Evolutionary conservation across 164 flowering plant species (phyloP), one percentile per base, ranked within the genome.

Genomic region (Chimonanthus salicifolius): DNA sequence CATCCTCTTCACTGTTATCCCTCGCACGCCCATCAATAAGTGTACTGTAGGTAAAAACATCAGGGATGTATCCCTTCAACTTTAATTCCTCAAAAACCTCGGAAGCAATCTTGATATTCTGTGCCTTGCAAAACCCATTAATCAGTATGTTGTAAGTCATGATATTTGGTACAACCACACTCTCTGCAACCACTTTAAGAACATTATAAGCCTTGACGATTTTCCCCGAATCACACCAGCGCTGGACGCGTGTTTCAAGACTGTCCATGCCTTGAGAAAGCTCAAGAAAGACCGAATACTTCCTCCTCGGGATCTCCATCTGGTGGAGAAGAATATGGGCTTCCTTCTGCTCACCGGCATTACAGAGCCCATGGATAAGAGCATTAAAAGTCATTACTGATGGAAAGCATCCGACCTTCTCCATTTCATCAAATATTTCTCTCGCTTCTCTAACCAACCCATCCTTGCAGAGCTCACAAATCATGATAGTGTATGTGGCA

Each of bases 351-450:
- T 87, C 58, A 5, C 88, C 82, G 63, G 82, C 84, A 74, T 87
- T 89, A 71, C 93, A 92, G 48, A 92, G 89, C 58, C 99, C 97
- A 78, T 89, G 71, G 64, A 94, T 90, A 10, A 91, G 90, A 75
- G 93, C 79, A 81, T 91, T 92, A 79, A 87, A 94, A 47, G 97
- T 88, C 79, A 80, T 83, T 64, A 85, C 88, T 72, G 96, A 84
- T 63, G 95, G 97, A 58, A 74, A 48, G 78, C 96, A 91, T 58
- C 93, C 90, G 58, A 68, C 78, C 79, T 86, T 88, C 75, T 87
- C 96, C 97, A 95, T 92, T 74, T 88, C 89, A 43, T 74, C 67
- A 72, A 91, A 94, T 62, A 90, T 83, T 49, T 86, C 67, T 20
- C 77, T 73, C 4, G 96, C 98, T 74, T 91, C 90, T 15, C 46